Evolutionary conservation across 257 asterid species (phyloP), one percentile per base, ranked within the genome.

Genomic region (Solanum chilense): DNA sequence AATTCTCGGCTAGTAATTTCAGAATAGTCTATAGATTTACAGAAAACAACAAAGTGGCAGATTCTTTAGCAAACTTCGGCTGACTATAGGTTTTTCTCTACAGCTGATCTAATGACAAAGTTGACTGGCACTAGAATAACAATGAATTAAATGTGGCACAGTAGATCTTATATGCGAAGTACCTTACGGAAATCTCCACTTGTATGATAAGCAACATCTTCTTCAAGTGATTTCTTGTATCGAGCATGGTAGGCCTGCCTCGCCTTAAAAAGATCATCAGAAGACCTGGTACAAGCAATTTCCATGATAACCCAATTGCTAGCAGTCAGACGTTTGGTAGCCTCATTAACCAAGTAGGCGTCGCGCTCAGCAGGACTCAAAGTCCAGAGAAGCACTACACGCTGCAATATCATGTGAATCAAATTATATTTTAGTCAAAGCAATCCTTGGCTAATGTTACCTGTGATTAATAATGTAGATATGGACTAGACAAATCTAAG

Each of bases 191-290:
- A 90, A 88, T 94, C 95, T 66, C 98, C 99, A 37, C 83, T 44
- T 5, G 98, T 93, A 92, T 94, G 98, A 92, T 92, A 87, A 0
- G 98, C 98, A 70, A 96, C 98, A 89, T 96, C 98, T 90, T 96
- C 99, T 90, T 96, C 99, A 9, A 96, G 92, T 66, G 98, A 94
- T 90, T 90, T 96, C 93, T 94, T 95, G 89, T 88, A 92, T 58
- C 94, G 94, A 35, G 87, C 89, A 91, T 94, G 98, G 83, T 94
- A 95, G 12, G 92, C 93, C 88, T 93, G 92, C 86, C 95, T 95
- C 27, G 89, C 98, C 90, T 91, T 92, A 76, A 96, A 91, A 41
- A 94, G 96, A 69, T 95, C 91, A 62, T 77, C 27, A 9, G 98
- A 88, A 56, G 98, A 92, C 87, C 98, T 95, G 31, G 97, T 93